phyloP scores from a whole-genome alignment of 2,329 filamentous ascomycete genomes.

The Penicillium aurantiogriseum region DNA sequence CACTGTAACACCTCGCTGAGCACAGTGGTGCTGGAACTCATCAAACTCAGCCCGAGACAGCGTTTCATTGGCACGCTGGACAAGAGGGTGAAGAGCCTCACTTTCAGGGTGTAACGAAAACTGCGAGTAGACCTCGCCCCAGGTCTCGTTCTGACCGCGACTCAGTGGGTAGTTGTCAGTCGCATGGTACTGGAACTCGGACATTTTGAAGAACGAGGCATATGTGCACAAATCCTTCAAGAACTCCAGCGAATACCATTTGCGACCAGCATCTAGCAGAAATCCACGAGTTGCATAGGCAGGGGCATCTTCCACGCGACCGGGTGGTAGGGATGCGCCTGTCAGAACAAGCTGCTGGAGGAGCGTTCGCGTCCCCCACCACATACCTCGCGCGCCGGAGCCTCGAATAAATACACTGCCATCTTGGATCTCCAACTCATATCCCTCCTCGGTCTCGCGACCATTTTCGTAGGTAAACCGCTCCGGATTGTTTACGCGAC shows the following conservation, averaged over 20 bases:
- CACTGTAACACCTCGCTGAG: slow-evolving; percentile 56
- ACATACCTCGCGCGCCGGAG: slow-evolving; percentile 55
- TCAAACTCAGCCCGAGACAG: slow-evolving; percentile 54
- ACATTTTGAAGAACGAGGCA: slow-evolving; percentile 62
- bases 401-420: slow-evolving; percentile 49
- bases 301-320: slow-evolving; percentile 50
- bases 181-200: slow-evolving; percentile 58
- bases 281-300: slow-evolving; percentile 53
- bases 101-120: slow-evolving; percentile 56
- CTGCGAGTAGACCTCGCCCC: slow-evolving; percentile 53
- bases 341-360: slow-evolving; percentile 51
- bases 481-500: slow-evolving; percentile 20
- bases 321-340: slow-evolving; percentile 41
- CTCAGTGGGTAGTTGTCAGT: slow-evolving; percentile 57
- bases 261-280: slow-evolving; percentile 55
- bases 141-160: slow-evolving; percentile 50
- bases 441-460: slow-evolving; percentile 50
- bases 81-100: slow-evolving; percentile 49
- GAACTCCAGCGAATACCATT: slow-evolving; percentile 57
- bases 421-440: slow-evolving; percentile 43
- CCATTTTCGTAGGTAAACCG: slow-evolving; percentile 51
- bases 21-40: slow-evolving; percentile 54
- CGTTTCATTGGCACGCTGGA: slow-evolving; percentile 55
- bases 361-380: slow-evolving; percentile 59
- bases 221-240: slow-evolving; percentile 59